Evolutionary conservation across 352 stramenopile genomes (phyloP).

Genomic region (Globisporangium irregulare): DNA sequence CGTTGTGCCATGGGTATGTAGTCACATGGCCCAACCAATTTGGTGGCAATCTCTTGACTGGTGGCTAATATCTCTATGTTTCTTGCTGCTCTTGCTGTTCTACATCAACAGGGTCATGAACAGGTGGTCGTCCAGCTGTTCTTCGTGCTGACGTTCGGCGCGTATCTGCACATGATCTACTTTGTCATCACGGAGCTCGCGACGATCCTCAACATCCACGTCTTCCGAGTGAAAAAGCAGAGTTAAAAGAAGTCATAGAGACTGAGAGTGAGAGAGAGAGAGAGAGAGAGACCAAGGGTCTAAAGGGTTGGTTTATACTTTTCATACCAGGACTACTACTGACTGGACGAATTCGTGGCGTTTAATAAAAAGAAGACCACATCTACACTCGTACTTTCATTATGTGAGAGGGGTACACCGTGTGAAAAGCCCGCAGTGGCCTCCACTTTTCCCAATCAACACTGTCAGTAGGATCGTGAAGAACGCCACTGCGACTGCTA

Average conservation of each 20-base stretch:
- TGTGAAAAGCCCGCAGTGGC: constrained; percentile 12
- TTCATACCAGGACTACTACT: not conserved
- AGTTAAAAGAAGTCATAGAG: constrained; percentile 15
- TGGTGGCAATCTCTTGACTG: not conserved
- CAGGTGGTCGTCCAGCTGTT: constrained; percentile 71
- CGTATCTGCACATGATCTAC: constrained; percentile 85
- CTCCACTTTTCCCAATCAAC: not conserved
- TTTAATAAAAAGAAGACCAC: constrained; percentile 2
- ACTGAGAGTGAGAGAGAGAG: not conserved
- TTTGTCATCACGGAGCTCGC: constrained; percentile 73
- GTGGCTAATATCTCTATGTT: not conserved
- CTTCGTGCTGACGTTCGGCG: constrained; percentile 63
- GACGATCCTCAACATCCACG: constrained; percentile 70
- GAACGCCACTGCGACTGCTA: not conserved
- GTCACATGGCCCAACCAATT: not conserved
- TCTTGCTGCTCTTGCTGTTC: constrained; percentile 11
- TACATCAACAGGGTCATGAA: constrained; percentile 45
- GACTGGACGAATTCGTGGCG: constrained; percentile 2
- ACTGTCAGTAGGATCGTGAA: not conserved
- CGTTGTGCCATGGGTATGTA: constrained; percentile 68
- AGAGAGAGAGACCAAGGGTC: not conserved
- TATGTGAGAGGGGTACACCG: constrained; percentile 19
- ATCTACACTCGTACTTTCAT: not conserved
- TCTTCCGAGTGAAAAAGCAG: constrained; percentile 86
- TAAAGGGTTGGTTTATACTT: not conserved